A percentile compares a stretch with the other conserved stretches of the same genome.
Conservation (phyloP, 2,329 filamentous ascomycete genomes). For the Epichloe glyceriae region DNA sequence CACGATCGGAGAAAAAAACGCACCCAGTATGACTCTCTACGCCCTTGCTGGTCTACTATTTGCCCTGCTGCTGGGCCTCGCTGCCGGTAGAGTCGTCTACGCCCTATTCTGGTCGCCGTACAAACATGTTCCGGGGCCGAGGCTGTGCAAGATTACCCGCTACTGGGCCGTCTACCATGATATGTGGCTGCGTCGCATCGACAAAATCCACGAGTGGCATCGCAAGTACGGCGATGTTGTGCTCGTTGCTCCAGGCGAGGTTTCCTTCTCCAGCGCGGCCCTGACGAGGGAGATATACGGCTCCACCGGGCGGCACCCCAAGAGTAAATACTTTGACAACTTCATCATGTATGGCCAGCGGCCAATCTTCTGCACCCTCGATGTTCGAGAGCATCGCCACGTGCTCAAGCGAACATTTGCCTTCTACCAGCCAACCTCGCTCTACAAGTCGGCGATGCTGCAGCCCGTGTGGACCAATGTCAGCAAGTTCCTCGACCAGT, state of each 20-base stretch:
- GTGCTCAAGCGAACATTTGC: constrained; percentile 4
- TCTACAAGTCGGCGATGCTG: not conserved
- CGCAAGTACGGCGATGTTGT: constrained; percentile 3
- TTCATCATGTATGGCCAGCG: constrained; percentile 3
- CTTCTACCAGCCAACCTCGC: constrained; percentile 2
- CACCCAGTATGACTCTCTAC: not conserved
- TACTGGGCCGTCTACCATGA: constrained; percentile 4
- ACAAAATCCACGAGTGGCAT: constrained; percentile 4
- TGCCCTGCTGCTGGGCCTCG: not conserved
- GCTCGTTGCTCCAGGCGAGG: constrained; percentile 3
- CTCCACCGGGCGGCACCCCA: constrained; percentile 4
- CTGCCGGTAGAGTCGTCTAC: not conserved
- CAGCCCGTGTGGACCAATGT: not conserved
- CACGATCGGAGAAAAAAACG: not conserved
- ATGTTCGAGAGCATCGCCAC: constrained; percentile 4
- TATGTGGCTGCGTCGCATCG: not conserved
- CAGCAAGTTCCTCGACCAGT: not conserved
- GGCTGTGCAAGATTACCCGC: constrained; percentile 4
- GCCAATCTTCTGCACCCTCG: constrained; percentile 2
- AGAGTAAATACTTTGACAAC: constrained; percentile 4
- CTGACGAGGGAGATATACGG: constrained; percentile 4
- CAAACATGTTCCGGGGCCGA: constrained; percentile 1
- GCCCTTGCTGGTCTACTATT: not conserved
- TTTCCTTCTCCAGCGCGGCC: constrained; percentile 2
- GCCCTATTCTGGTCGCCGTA: constrained; percentile 2